Evolutionary conservation across 352 stramenopile genomes (phyloP).

Genomic region (Phytopythium delawarense): DNA sequence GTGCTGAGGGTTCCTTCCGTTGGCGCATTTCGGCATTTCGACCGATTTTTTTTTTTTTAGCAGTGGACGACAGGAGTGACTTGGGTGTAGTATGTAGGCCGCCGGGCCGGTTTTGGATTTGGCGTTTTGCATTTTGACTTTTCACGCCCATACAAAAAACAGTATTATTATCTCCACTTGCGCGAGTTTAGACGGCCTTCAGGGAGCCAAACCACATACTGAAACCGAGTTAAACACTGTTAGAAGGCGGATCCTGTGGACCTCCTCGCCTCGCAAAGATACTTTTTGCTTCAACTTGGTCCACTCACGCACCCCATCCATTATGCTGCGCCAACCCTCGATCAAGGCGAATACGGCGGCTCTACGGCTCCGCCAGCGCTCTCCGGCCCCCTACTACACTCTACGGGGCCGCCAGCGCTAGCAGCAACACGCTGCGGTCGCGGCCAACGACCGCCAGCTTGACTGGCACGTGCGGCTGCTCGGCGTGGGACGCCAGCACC

Average conservation of each 20-base stretch:
- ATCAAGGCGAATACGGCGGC: no score
- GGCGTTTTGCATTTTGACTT: neutral
- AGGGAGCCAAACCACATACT: neutral
- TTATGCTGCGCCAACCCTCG: no score
- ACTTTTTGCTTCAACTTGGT: neutral
- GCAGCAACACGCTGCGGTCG: constrained; percentile 57
- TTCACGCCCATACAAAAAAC: constrained; percentile 1
- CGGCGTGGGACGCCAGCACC: neutral
- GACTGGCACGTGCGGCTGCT: constrained; percentile 22
- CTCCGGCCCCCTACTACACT: neutral
- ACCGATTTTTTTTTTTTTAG: no score
- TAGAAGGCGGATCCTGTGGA: no score
- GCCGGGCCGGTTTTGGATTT: no score
- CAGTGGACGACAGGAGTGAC: no score
- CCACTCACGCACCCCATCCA: neutral
- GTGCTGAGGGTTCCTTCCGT: neutral
- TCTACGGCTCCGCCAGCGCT: no score
- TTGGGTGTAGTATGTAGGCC: no score
- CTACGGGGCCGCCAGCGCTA: constrained; percentile 28
- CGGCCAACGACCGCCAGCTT: constrained; percentile 62
- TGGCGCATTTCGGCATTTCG: no score
- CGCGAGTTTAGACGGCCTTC: no score
- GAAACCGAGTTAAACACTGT: neutral
- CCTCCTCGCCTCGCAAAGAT: neutral
- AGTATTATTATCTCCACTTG: constrained; percentile 53